Conservation (phyloP, 495 filamentous ascomycete genomes). For the Beverwykella pulmonaria region DNA sequence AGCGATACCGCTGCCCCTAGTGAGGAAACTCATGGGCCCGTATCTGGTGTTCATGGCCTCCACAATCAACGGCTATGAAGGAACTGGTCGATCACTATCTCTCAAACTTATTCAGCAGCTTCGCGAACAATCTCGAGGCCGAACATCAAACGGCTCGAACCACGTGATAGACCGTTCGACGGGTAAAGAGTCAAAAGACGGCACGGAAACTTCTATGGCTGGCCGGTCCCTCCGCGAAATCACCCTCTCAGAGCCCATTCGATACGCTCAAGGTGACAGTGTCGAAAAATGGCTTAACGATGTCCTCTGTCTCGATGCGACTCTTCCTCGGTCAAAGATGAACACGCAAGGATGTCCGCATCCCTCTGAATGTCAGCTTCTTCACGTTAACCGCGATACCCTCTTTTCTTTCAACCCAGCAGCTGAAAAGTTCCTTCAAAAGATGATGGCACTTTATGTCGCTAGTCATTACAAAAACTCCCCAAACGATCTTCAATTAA, state of each 20-base stretch:
- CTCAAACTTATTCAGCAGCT: conserved; percentile 97
- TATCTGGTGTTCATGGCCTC: conserved; percentile 99
- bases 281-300: conserved; percentile 98
- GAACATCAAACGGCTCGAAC: conserved; percentile 54
- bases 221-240: conserved; percentile 89
- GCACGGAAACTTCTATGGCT: conserved; percentile 60
- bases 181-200: conserved; percentile 66
- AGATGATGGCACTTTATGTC: conserved; percentile 98
- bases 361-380: conserved; percentile 83
- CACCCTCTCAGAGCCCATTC: conserved; percentile 88
- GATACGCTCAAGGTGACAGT: conserved; percentile 85
- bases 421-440: conserved; percentile 93
- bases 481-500: conserved; percentile 94
- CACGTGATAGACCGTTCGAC: conserved; percentile 70
- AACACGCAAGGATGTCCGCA: conserved; percentile 83
- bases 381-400: conserved; percentile 94
- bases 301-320: conserved; percentile 90
- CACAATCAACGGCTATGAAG: conserved; percentile 98
- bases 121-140: conserved; percentile 81
- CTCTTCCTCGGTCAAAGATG: conserved; percentile 73
- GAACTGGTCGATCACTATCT: conserved; percentile 91
- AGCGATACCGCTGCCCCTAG: conserved; percentile 90
- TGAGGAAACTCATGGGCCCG: conserved; percentile 93
- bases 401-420: conserved; percentile 98
- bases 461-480: conserved; percentile 98